phyloP scores from a whole-genome alignment of 371 early-diverging fungal genomes.

The Mortierella sp. region DNA sequence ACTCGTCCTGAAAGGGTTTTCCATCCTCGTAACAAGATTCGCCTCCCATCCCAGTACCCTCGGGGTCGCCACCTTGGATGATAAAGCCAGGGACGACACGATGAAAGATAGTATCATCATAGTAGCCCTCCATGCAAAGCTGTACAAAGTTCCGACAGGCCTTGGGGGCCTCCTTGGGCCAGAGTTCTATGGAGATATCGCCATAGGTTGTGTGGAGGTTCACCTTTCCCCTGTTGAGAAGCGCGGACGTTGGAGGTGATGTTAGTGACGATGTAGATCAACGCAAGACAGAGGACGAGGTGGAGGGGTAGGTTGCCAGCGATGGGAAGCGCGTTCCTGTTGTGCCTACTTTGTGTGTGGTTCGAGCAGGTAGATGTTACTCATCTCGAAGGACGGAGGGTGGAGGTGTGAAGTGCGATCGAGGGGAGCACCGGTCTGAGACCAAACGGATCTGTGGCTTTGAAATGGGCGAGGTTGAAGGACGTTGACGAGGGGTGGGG shows the following conservation, averaged over 20 bases:
- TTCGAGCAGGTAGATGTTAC: conserved; percentile 78
- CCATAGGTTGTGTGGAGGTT: conserved; percentile 87
- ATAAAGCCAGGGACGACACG: conserved; percentile 89
- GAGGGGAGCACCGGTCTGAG: neutral
- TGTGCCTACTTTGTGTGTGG: conserved; percentile 72
- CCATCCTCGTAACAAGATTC: conserved; percentile 82
- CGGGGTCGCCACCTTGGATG: conserved; percentile 98
- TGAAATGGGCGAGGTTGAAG: no score
- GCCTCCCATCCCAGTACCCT: conserved; percentile 89
- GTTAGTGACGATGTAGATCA: neutral
- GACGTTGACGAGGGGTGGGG: no score
- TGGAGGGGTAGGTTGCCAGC: neutral
- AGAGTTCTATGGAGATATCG: conserved; percentile 92
- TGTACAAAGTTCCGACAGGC: conserved; percentile 95
- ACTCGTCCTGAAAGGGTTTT: conserved; percentile 88
- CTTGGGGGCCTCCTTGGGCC: conserved; percentile 93
- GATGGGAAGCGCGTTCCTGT: no score
- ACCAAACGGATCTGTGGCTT: conserved; percentile 2
- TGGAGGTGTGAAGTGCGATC: neutral
- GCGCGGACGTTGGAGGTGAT: no score
- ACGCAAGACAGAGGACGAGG: neutral
- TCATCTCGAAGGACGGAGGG: conserved; percentile 57
- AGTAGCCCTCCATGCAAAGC: conserved; percentile 84
- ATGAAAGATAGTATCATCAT: conserved; percentile 89
- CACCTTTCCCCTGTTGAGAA: conserved; percentile 90